Conservation (phyloP, 192 early-diverging fungal species). For the Backusella parvicylindrica region DNA sequence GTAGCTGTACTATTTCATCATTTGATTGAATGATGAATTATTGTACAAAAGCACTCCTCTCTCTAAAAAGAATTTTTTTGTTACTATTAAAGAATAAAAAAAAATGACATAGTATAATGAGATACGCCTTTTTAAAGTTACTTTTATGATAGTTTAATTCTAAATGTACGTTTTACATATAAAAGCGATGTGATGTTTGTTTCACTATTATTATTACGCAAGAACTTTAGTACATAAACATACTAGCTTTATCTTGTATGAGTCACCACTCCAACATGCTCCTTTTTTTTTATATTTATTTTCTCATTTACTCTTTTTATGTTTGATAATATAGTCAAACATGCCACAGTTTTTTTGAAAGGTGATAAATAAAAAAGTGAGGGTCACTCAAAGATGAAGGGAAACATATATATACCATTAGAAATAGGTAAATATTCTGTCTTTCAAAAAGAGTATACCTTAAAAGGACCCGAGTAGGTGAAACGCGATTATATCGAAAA, state of each 20-base stretch:
- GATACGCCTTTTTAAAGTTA: background rate
- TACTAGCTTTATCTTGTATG: background rate
- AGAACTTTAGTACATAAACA: background rate
- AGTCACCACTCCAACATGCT: background rate
- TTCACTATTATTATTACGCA: background rate
- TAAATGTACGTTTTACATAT: background rate
- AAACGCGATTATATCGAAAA: background rate
- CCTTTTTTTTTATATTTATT: background rate
- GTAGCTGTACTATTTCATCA: too few relatives aligned
- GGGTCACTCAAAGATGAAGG: background rate
- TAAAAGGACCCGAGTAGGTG: background rate
- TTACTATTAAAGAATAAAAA: background rate
- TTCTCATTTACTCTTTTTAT: background rate
- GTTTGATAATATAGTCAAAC: background rate
- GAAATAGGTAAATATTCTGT: background rate
- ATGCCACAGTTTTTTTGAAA: background rate
- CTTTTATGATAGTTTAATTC: background rate
- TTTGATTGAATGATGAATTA: too few relatives aligned
- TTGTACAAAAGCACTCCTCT: too few relatives aligned
- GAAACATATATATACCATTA: background rate
- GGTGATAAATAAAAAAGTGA: background rate
- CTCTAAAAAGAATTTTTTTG: background rate
- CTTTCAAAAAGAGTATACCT: background rate
- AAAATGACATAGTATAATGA: too few relatives aligned
- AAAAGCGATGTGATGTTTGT: background rate